These are phyloP conservation scores for Bruguiera gymnorhiza DNA, from an alignment of 345 rosid genomes.

Conservation along the genomic window DNA sequence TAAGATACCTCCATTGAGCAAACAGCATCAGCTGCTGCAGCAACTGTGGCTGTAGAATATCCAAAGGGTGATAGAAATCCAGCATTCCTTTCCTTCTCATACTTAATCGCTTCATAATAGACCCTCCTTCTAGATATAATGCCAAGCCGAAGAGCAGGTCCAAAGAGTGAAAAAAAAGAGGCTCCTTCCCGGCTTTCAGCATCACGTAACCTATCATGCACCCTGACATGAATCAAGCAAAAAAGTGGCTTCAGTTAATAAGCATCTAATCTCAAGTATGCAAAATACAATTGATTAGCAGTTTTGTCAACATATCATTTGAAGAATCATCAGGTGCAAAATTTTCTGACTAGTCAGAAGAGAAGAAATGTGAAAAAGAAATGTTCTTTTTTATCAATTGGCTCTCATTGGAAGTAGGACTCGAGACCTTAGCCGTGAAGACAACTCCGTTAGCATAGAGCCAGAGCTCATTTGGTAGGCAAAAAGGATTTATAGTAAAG, in stretches of 20 bases:
- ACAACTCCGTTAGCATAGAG: too few relatives aligned
- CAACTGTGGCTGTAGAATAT: constrained; percentile 63
- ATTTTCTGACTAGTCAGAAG: background rate
- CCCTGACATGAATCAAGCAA: constrained; percentile 41
- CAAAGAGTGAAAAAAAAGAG: constrained; percentile 70
- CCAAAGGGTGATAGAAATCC: constrained; percentile 91
- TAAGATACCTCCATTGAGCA: constrained; percentile 82
- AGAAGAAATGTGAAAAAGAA: background rate
- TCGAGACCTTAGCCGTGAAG: too few relatives aligned
- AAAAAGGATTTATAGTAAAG: too few relatives aligned
- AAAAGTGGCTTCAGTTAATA: background rate
- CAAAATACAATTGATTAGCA: background rate
- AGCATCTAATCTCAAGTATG: background rate
- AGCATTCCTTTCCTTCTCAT: constrained; percentile 82
- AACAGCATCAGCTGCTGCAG: constrained; percentile 65
- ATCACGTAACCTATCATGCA: constrained; percentile 57
- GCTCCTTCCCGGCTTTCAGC: constrained; percentile 74
- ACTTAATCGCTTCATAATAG: constrained; percentile 61
- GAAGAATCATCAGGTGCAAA: too few relatives aligned
- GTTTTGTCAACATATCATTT: too few relatives aligned
- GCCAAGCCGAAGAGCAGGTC: constrained; percentile 71
- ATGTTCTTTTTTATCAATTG: too few relatives aligned
- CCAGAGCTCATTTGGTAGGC: too few relatives aligned
- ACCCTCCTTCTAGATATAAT: constrained; percentile 81
- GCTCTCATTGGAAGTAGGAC: too few relatives aligned